phyloP scores from a whole-genome alignment of 805 yeast species.

The Teunomyces lycoperdinae region DNA sequence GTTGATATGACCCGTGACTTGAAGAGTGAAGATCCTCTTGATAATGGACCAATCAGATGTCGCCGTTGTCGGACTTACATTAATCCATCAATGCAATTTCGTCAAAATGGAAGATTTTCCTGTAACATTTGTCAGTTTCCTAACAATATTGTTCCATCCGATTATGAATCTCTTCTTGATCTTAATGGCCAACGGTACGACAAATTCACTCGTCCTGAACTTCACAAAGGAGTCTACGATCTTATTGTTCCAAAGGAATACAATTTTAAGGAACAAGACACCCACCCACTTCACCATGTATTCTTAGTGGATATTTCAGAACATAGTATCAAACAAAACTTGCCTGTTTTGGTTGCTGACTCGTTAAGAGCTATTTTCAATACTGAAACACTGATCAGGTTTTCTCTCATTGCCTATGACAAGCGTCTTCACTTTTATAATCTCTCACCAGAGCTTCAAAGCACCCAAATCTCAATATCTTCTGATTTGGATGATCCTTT shows the following conservation, averaged over 20 bases:
- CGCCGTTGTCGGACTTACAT: slow-evolving; percentile 87
- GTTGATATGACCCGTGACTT: slow-evolving; percentile 51
- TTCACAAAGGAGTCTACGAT: slow-evolving; percentile 82
- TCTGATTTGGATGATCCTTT: slow-evolving; percentile 76
- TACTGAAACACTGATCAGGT: slow-evolving; percentile 29
- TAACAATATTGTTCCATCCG: slow-evolving; percentile 63
- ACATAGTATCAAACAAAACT: slow-evolving; percentile 55
- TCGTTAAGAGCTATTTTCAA: slow-evolving; percentile 58
- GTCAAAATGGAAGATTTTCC: slow-evolving; percentile 58
- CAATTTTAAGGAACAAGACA: slow-evolving; percentile 39
- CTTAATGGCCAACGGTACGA: slow-evolving; percentile 62
- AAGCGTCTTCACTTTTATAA: slow-evolving; percentile 70
- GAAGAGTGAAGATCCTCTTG: slow-evolving; percentile 22
- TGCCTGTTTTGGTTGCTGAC: slow-evolving; percentile 64
- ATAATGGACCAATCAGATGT: slow-evolving; percentile 79
- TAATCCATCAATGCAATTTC: slow-evolving; percentile 76
- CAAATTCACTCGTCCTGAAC: slow-evolving; percentile 64
- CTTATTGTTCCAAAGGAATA: slow-evolving; percentile 73
- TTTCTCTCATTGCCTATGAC: slow-evolving; percentile 78
- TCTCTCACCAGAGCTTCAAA: slow-evolving; percentile 52
- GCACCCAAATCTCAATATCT: slow-evolving; percentile 57
- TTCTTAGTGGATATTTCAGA: slow-evolving; percentile 70
- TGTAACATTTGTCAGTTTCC: slow-evolving; percentile 85
- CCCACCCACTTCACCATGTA: slow-evolving; percentile 57
- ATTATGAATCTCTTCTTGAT: slow-evolving; percentile 64